These are phyloP conservation scores for Neoboletus subvelutipes DNA, from an alignment of 768 basidiomycete species.

Conservation along the genomic window DNA sequence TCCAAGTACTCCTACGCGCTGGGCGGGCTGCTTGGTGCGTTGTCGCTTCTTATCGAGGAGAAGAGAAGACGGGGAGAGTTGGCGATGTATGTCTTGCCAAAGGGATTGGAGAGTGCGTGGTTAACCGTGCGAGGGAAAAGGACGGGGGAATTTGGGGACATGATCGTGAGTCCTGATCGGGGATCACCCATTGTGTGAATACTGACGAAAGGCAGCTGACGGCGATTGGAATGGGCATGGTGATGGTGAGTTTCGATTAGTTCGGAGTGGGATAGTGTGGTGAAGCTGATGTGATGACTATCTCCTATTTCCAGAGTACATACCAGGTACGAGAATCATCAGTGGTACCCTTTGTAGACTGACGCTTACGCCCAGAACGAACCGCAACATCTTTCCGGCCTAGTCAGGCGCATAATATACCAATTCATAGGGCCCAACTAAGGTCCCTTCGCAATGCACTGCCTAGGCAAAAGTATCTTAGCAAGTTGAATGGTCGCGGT, in stretches of 20 bases:
- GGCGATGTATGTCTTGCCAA: conserved; percentile 90
- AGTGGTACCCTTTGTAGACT: background rate
- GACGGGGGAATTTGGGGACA: conserved; percentile 69
- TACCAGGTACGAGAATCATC: conserved; percentile 55
- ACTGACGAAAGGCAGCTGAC: conserved; percentile 43
- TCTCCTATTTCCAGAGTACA: conserved; percentile 49
- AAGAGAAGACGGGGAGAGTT: conserved; percentile 85
- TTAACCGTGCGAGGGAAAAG: conserved; percentile 67
- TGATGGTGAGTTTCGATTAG: conserved; percentile 58
- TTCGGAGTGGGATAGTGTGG: background rate
- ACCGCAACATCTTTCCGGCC: conserved; percentile 77
- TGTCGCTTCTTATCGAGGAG: conserved; percentile 86
- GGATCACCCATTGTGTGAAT: background rate
- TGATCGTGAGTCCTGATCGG: conserved; percentile 45
- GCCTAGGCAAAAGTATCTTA: background rate
- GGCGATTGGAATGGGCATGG: conserved; percentile 86
- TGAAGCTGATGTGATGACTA: conserved; percentile 7
- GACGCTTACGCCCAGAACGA: conserved; percentile 44
- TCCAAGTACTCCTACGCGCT: conserved; percentile 75
- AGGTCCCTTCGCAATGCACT: background rate
- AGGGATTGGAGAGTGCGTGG: conserved; percentile 91
- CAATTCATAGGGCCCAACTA: conserved; percentile 89
- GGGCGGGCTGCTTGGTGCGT: conserved; percentile 68
- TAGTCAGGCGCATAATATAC: conserved; percentile 79
- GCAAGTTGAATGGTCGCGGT: background rate